Percentiles rank a stretch among this genome's conserved stretches.
Conservation (phyloP, 257 asterid species). For the Echium plantagineum region DNA sequence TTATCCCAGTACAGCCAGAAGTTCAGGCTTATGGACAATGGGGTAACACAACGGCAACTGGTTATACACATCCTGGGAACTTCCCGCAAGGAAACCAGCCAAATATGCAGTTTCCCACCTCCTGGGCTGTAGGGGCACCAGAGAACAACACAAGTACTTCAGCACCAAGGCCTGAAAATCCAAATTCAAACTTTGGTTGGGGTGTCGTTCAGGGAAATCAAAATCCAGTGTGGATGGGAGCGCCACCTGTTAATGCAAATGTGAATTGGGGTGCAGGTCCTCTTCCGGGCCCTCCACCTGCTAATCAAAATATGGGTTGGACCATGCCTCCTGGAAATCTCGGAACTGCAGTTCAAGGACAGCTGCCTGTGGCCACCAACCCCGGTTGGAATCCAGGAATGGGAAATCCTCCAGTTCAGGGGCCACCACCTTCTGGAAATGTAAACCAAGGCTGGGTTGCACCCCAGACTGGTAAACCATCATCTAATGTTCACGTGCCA, state of each 20-base stretch:
- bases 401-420: slow-evolving; percentile 35
- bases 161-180: slow-evolving; percentile 35
- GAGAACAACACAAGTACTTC: slow-evolving; percentile 27
- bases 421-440: slow-evolving; percentile 16
- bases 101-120: slow-evolving; percentile 40
- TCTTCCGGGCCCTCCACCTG: slow-evolving; percentile 38
- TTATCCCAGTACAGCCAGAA: slow-evolving; percentile 17
- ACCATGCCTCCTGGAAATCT: slow-evolving; percentile 32
- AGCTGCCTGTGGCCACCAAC: slow-evolving; percentile 28
- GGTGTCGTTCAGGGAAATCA: slow-evolving; percentile 40
- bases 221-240: slow-evolving; percentile 61
- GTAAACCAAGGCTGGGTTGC: slow-evolving; percentile 35
- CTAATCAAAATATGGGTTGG: slow-evolving; percentile 45
- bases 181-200: slow-evolving; percentile 52
- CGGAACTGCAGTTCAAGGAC: slow-evolving; percentile 25
- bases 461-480: slow-evolving; percentile 35
- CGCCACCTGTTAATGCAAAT: slow-evolving; percentile 30
- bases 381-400: slow-evolving; percentile 49
- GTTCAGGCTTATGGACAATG: slow-evolving; percentile 19
- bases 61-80: slow-evolving; percentile 58
- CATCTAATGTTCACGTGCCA: slow-evolving; percentile 29
- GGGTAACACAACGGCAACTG: background rate
- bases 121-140: slow-evolving; percentile 41
- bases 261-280: slow-evolving; percentile 38
- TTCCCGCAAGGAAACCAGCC: slow-evolving; percentile 46